phyloP scores from a whole-genome alignment of 108 stramenopile genomes.

The Fistulifera solaris region DNA sequence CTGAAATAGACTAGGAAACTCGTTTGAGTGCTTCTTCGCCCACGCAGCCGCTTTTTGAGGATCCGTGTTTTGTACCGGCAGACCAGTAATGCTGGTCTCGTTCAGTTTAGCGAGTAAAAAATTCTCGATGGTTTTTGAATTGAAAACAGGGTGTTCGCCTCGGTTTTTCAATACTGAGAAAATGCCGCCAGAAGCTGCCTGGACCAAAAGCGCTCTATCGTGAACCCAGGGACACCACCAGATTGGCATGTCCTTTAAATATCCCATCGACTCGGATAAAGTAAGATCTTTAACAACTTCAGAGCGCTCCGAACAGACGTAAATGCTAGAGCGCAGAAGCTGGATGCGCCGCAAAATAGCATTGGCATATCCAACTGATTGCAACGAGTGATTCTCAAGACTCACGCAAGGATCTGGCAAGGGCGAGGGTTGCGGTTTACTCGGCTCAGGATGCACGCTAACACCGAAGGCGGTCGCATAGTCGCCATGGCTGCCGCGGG shows the following conservation, averaged over 20 bases:
- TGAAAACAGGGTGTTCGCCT: slow-evolving; percentile 12
- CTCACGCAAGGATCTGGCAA: slow-evolving; percentile 69
- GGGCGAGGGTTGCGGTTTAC: slow-evolving; percentile 25
- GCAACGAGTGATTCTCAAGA: slow-evolving; percentile 53
- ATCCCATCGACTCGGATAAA: slow-evolving; percentile 24
- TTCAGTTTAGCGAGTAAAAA: slow-evolving; percentile 4
- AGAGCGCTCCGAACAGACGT: slow-evolving; percentile 34
- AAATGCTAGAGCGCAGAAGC: slow-evolving; percentile 45
- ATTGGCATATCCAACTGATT: slow-evolving; percentile 52
- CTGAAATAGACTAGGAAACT: slow-evolving; percentile 44
- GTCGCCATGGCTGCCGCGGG: slow-evolving; percentile 40
- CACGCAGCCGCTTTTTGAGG: slow-evolving; percentile 42
- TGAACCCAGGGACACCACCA: slow-evolving; percentile 87
- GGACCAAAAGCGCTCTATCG: slow-evolving; percentile 55
- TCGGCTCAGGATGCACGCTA: slow-evolving; percentile 33
- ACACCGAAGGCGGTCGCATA: slow-evolving; percentile 36
- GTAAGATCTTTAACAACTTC: slow-evolving; percentile 9
- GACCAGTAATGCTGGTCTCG: neutral
- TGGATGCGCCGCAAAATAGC: slow-evolving; percentile 55
- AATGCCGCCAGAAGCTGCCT: slow-evolving; percentile 52
- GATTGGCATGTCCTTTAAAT: slow-evolving; percentile 54
- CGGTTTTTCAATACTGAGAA: slow-evolving; percentile 31
- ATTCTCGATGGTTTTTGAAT: slow-evolving; percentile 17
- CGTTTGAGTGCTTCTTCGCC: slow-evolving; percentile 42
- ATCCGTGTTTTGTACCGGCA: neutral